A percentile compares a stretch with the other conserved stretches of the same genome.
These are phyloP conservation scores for Rickenella mellea DNA, from an alignment of 768 basidiomycete genomes.

Conservation along the genomic window DNA sequence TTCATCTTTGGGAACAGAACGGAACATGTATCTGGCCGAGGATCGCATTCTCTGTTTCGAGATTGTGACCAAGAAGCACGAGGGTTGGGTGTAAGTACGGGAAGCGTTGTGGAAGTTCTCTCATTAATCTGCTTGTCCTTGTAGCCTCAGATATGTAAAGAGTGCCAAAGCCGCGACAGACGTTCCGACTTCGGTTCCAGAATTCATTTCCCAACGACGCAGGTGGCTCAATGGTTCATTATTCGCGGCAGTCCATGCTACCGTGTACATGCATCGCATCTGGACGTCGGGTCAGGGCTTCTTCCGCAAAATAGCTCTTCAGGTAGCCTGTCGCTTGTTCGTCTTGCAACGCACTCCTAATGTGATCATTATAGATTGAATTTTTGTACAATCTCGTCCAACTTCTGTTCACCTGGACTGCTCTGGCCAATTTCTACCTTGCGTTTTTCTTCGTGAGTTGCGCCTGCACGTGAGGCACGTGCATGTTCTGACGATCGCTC, in stretches of 20 bases:
- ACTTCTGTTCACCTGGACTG: constrained; percentile 90
- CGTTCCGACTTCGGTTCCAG: constrained; percentile 82
- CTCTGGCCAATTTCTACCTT: constrained; percentile 87
- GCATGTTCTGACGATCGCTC: constrained; percentile 14
- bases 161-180: constrained; percentile 94
- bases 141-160: constrained; percentile 81
- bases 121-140: background rate
- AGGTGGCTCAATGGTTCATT: constrained; percentile 86
- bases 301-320: constrained; percentile 73
- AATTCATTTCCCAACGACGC: constrained; percentile 91
- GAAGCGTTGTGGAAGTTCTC: no score
- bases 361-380: constrained; percentile 48
- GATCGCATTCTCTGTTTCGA: constrained; percentile 91
- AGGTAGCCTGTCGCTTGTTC: constrained; percentile 16
- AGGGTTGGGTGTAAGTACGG: constrained; percentile 68
- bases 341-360: background rate
- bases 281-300: constrained; percentile 88
- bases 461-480: constrained; percentile 9
- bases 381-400: constrained; percentile 88
- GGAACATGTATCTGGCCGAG: constrained; percentile 90
- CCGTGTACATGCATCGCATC: constrained; percentile 80
- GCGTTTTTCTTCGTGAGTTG: constrained; percentile 84
- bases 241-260: constrained; percentile 89
- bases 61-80: constrained; percentile 81
- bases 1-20: constrained; percentile 28